Base-by-base conservation (phyloP, 2,329 filamentous ascomycete genomes). In the Rutstroemia sp. region DNA sequence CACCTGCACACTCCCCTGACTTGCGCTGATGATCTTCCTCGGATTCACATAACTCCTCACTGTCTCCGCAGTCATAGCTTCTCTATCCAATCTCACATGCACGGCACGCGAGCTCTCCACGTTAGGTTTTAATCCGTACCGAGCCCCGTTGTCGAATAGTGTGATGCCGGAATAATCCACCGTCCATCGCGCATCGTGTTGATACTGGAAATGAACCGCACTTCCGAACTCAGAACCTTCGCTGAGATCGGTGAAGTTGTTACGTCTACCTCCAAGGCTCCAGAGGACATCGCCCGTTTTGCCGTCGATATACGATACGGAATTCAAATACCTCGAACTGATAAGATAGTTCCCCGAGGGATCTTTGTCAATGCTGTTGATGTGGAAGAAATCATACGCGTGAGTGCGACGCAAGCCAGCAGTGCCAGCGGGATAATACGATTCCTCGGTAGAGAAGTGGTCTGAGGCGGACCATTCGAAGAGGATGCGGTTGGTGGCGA, bases 151-250 rank as follows among this genome's bases (percentile, higher is more conserved):
- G n/a, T 64, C 56, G 34, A 61, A 62, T 1, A 61, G 19, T 1
- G 50, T 58, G 9, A 60, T 57, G 16, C 52, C 56, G 9, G 34
- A 52, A n/a, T 57, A 27, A 41, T 65, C 52, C 2, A n/a, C 27
- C 12, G 44, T 50, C 58, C 56, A 77, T 12, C 73, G 71, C 0
- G 74, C 76, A 61, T 79, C 71, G 61, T 79, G 76, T 61, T 79
- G 75, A 65, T 73, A 78, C 9, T 71, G 72, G 59, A 79, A 78
- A 16, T 71, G 66, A 58, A 75, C 75, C 47, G 75, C 73, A 10
- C 67, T 67, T 42, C n/a, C 39, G 39, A n/a, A 42, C 39, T 42
- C 39, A 12, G 30, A 34, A 46, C 65, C 64, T 4, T 65, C 66
- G 10, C 62, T 58, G 1, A 63, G 50, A 46, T 63, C 61, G 3